Conservation (phyloP, 805 yeast genomes). For the Wickerhamomyces pijperi region DNA sequence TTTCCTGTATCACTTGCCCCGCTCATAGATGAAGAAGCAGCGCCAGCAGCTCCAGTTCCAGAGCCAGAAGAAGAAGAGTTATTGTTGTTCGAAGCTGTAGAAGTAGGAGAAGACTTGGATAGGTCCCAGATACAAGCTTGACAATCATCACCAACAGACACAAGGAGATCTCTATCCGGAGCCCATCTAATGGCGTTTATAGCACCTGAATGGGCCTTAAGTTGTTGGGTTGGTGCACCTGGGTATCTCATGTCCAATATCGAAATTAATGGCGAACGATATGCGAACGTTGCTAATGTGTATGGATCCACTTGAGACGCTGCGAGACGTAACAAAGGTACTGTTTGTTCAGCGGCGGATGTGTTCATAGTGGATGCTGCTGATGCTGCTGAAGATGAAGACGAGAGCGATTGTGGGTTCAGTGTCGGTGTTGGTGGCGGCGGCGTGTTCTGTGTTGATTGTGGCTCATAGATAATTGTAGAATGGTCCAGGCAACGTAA, state of each 20-base stretch:
- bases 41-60: too few species aligned
- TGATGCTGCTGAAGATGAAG: slow-evolving; percentile 3
- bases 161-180: slow-evolving; percentile 52
- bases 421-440: slow-evolving; percentile 1
- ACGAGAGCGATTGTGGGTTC: neutral
- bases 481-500: slow-evolving; percentile 83
- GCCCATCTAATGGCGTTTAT: slow-evolving; percentile 80
- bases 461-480: slow-evolving; percentile 86
- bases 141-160: slow-evolving; percentile 64
- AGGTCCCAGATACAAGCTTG: slow-evolving; percentile 66
- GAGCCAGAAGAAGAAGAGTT: too few species aligned
- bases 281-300: slow-evolving; percentile 73
- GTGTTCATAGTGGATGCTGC: neutral
- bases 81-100: neutral
- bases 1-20: too few species aligned
- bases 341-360: neutral
- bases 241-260: slow-evolving; percentile 83
- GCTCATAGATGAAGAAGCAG: too few species aligned
- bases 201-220: slow-evolving; percentile 57
- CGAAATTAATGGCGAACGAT: slow-evolving; percentile 51
- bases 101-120: neutral
- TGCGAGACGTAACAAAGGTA: slow-evolving; percentile 57
- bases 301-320: slow-evolving; percentile 75
- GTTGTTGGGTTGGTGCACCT: slow-evolving; percentile 62
- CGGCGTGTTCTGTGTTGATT: slow-evolving; percentile 11